A percentile compares a stretch with the other conserved stretches of the same genome.
These are phyloP conservation scores for Xylaria sp. DNA, from an alignment of 2,329 filamentous ascomycete genomes.

Conservation along the genomic window DNA sequence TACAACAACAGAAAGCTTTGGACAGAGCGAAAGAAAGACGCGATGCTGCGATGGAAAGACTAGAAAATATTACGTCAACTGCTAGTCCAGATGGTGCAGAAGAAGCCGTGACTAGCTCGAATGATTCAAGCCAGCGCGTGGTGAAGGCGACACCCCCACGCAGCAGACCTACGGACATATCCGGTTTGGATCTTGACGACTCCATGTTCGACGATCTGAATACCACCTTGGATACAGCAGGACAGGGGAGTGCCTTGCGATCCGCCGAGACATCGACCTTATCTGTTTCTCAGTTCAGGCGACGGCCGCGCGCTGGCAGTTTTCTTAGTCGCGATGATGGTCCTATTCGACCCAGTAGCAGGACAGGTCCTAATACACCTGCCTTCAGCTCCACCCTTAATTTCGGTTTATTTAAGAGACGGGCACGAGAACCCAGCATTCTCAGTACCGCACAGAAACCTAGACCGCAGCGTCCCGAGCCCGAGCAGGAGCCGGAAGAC, in stretches of 20 bases:
- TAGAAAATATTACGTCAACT: conserved; percentile 49
- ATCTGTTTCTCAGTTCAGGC: conserved; percentile 48
- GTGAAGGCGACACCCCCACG: conserved; percentile 45
- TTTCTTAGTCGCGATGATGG: conserved; percentile 50
- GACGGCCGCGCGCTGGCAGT: conserved; percentile 50
- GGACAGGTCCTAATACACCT: conserved; percentile 49
- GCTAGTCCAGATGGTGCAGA: conserved; percentile 34
- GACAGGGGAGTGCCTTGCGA: conserved; percentile 47
- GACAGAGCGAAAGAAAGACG: conserved; percentile 44
- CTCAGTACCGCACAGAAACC: conserved; percentile 63
- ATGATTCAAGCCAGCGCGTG: conserved; percentile 41
- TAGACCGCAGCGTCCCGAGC: conserved; percentile 46
- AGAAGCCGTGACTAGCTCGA: conserved; percentile 30
- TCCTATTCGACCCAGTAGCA: conserved; percentile 50
- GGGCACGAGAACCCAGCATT: conserved; percentile 70
- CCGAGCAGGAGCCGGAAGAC: conserved; percentile 47
- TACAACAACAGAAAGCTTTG: conserved; percentile 42
- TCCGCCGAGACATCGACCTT: conserved; percentile 50
- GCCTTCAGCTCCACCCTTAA: conserved; percentile 56
- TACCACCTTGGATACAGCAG: conserved; percentile 47
- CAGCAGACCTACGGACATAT: conserved; percentile 45
- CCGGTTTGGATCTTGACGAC: conserved; percentile 51
- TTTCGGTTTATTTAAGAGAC: conserved; percentile 67
- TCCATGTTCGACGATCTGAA: conserved; percentile 50
- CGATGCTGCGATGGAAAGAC: conserved; percentile 48